These are phyloP conservation scores for Mycena chlorophos DNA, from an alignment of 768 basidiomycete genomes.

Conservation along the genomic window DNA sequence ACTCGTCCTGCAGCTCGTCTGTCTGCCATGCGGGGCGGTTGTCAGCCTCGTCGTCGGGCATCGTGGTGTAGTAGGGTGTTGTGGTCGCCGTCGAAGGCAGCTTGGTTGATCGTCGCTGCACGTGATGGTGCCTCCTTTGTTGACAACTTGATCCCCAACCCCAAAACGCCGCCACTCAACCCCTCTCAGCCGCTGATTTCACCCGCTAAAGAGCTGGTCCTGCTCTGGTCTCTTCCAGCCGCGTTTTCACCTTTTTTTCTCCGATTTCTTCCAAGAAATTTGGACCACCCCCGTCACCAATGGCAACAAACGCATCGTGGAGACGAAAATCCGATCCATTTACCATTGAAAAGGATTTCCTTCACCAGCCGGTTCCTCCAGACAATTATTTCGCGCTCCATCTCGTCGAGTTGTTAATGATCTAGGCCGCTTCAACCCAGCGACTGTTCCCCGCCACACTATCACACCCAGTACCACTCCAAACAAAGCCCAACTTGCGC, in stretches of 20 bases:
- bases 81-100: slow-evolving; percentile 5
- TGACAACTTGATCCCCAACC: neutral
- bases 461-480: neutral
- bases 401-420: slow-evolving; percentile 16
- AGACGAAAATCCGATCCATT: neutral
- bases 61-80: slow-evolving; percentile 22
- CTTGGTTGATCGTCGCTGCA: neutral
- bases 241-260: too few species aligned
- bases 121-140: slow-evolving; percentile 11
- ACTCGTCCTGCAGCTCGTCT: slow-evolving; percentile 89
- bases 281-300: neutral
- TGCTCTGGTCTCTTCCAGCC: too few species aligned
- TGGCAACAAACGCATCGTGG: neutral
- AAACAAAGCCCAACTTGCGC: neutral
- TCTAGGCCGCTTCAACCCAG: slow-evolving; percentile 12
- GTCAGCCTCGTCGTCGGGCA: slow-evolving; percentile 31
- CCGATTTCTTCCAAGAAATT: too few species aligned
- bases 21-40: slow-evolving; percentile 77
- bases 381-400: neutral
- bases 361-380: neutral
- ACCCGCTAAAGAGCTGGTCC: too few species aligned
- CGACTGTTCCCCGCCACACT: neutral
- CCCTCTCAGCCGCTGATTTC: too few species aligned
- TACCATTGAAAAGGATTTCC: neutral
- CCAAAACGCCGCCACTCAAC: neutral